A percentile compares a stretch with the other conserved stretches of the same genome.
phyloP scores from a whole-genome alignment of 768 basidiomycete species.

The Mycena galericulata region DNA sequence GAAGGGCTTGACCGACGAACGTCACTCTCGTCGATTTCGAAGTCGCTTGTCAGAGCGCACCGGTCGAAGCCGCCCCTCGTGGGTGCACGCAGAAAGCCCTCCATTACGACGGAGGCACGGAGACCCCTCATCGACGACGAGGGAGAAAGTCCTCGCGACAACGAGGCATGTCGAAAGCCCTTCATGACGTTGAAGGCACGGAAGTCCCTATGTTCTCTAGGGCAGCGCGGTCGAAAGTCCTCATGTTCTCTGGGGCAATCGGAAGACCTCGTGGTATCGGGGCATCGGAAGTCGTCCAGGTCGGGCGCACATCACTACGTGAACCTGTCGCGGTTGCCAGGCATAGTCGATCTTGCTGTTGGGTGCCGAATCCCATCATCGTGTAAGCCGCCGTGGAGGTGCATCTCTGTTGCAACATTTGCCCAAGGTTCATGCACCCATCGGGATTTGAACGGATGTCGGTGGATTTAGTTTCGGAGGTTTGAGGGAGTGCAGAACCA shows the following conservation, averaged over 20 bases:
- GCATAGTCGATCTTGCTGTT: neutral
- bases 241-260: neutral
- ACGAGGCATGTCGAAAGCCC: neutral
- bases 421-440: conserved; percentile 4
- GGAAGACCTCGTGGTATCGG: neutral
- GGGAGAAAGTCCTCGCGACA: neutral
- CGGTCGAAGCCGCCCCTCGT: no score
- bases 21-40: neutral
- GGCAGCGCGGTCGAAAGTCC: neutral
- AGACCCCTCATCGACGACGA: neutral
- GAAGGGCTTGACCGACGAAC: neutral
- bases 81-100: neutral
- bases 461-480: neutral
- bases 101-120: neutral
- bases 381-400: neutral
- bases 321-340: neutral
- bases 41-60: no score
- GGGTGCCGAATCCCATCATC: conserved; percentile 6
- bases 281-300: neutral
- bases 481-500: conserved; percentile 3
- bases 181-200: neutral
- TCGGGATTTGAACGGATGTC: neutral
- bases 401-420: conserved; percentile 6
- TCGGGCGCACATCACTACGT: neutral
- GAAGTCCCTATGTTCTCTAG: conserved; percentile 1